Evolutionary conservation across 1,139 yeast genomes (phyloP), one percentile per base, ranked within the genome.

Genomic region (Blastobotrys malaysiensis): DNA sequence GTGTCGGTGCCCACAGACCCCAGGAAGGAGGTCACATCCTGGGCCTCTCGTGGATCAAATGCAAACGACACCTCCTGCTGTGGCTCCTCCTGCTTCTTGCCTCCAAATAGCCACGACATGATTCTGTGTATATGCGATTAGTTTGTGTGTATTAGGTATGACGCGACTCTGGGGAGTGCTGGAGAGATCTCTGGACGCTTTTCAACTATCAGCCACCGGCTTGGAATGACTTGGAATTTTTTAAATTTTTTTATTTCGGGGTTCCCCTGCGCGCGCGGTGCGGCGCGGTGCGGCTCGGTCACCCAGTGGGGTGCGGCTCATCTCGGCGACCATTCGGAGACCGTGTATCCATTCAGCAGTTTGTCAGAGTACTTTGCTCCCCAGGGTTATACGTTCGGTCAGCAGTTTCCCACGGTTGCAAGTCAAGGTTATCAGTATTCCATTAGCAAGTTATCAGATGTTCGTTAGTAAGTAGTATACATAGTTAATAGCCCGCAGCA

Each of bases 101-200:
- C 77, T 59, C 89, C 88, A 65, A 84, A 83, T 68, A 84, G 70
- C 89, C 90, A 85, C 63, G 88, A 83, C 88, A 83, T 83, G n/a
- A n/a, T 43, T 47, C 54, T 27, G 5, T 46, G 26, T 45, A 31
- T 22, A 45, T 45, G 46, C 21, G 19, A 4, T 50, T 50, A 45
- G 27, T n/a, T n/a, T n/a, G n/a, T 49, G 16, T 44, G 48, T 43
- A 9, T 13, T 26, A 22, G 26, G 26, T 22, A 9, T 26, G 7
- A 26, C 31, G 26, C 26, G 31, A 20, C 24, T n/a, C 45, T 2
- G 22, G 3, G 21, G 45, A n/a, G 16, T 13, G 7, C 26, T 22
- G 7, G 26, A 22, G 7, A 13, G 39, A 13, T 31, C 14, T 11
- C n/a, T 31, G 5, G 39, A 31, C 39, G 39, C 16, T 13, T 31